Percentiles rank a stretch among this genome's conserved stretches.
These are phyloP conservation scores for Vitis hybrid DNA, from an alignment of 177 flowering plant species.

Conservation along the genomic window DNA sequence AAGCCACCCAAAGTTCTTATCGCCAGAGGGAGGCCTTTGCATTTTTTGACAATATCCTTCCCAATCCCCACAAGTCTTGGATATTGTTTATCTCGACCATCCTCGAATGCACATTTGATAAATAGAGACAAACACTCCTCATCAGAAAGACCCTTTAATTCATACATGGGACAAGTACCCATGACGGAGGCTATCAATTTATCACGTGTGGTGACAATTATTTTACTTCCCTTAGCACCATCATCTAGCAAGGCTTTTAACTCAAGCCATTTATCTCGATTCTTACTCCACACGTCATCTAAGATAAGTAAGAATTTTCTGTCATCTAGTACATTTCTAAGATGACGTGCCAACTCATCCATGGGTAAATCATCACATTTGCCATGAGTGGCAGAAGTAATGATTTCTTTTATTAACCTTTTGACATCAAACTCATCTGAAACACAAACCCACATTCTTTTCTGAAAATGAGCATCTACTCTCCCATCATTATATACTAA, in stretches of 20 bases:
- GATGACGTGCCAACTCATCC: not conserved
- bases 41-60: constrained; percentile 1
- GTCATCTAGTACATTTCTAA: not conserved
- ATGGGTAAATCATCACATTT: not conserved
- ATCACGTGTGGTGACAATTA: constrained; percentile 12
- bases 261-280: constrained; percentile 1
- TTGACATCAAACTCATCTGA: constrained; percentile 1
- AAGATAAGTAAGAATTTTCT: constrained; percentile 15
- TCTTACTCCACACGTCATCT: constrained; percentile 19
- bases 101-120: not conserved
- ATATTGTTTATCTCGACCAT: not conserved
- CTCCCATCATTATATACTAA: constrained; percentile 10
- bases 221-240: constrained; percentile 7
- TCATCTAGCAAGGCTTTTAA: not conserved
- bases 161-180: not conserved
- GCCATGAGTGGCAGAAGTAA: not conserved
- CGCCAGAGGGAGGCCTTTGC: constrained; percentile 4
- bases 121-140: constrained; percentile 4
- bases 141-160: not conserved
- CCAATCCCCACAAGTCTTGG: not conserved
- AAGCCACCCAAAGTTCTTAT: not conserved
- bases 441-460: constrained; percentile 14
- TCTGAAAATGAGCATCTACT: not conserved
- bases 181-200: not conserved
- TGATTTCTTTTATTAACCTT: not conserved